Evolutionary conservation across 495 filamentous ascomycete genomes (phyloP), one percentile per base, ranked within the genome.

Genomic region (Neurospora sp.): DNA sequence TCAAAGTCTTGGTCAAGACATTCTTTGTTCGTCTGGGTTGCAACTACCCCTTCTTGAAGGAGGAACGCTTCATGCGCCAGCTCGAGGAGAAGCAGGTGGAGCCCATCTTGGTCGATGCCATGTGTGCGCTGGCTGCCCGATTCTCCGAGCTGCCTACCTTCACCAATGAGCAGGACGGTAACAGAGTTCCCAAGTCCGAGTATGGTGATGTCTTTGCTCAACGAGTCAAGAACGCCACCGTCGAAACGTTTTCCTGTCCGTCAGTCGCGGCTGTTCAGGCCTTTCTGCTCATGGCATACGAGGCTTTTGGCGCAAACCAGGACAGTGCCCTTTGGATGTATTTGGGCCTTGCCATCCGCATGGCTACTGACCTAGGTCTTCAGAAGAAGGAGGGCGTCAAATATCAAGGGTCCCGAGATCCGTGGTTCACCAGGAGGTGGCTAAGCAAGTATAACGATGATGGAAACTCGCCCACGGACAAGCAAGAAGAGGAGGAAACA

Each of bases 261-360:
- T 92, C 90, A 13, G 88, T 96, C 28, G 89, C 90, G 66, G 92
- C 90, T 59, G 91, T 94, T 5, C 93, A 95, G 76, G 92, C 93
- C 8, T 93, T 90, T 69, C 81, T 96, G 38, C 81, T 96, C 59
- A 86, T 96, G 79, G 93, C 93, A 0, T 96, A 96, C 79, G 91
- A 94, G 74, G 90, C 92, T 54, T 96, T 96, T 73, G 93, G 93
- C 15, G 90, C 91, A 28, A 93, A 93, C 76, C 91, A 92, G 74
- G 93, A 95, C 77, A 95, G 93, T 79, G 92, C 92, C 3, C 83
- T 96, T 21, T 96, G 93, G 93, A 95, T 94, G 92, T 94, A 94
- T 75, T 83, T 95, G 19, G 93, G 93, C 1, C 90, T 93, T 73
- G 90, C 92, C 0, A 95, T 96, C 75, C 88, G 93, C 36, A 94